Evolutionary conservation across 495 filamentous ascomycete genomes (phyloP), one percentile per base, ranked within the genome.

Genomic region (Terfezia claveryi): DNA sequence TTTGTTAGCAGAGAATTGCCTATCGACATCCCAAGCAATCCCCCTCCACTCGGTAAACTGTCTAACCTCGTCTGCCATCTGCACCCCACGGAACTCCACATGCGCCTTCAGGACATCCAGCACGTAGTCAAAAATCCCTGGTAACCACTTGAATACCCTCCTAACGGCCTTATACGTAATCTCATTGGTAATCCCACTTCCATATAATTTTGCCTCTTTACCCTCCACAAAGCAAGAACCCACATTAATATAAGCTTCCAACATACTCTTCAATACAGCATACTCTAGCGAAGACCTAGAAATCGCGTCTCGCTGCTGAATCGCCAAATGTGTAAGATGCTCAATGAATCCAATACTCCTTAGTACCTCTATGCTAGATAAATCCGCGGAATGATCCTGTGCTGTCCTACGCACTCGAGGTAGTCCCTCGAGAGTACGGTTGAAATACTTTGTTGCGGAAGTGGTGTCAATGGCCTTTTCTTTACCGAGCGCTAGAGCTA

Each of bases 341-440:
- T 99, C 91, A 38, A 94, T 67, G 52, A 81, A 85, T 0, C 85
- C 85, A 11, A 82, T 72, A 65, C 86, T 87, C 58, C 87, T 74
- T 36, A 75, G 72, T 14, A 91, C 74, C 56, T 94, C 85, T 10
- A 80, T 78, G 52, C 74, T 71, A 58, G 78, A 92, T 17, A 99
- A 69, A 58, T 96, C 92, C 16, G 83, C 82, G 0, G 82, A 87
- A 66, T 87, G 87, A 37, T 82, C 80, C 16, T 75, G 72, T 10
- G 74, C 68, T 17, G 78, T 73, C 44, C 77, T 68, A 59, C 87
- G 75, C 49, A 82, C 78, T 49, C 74, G 73, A 32, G 80, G 76
- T 32, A 85, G 72, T 17, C 85, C 64, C 62, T 86, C 81, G 10
- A 94, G 65, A 38, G 82, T 68, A 59, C 81, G 79, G 66, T 92